These are phyloP conservation scores for Hymenoscyphus linearis DNA, from an alignment of 2,329 filamentous ascomycete genomes.

Conservation along the genomic window DNA sequence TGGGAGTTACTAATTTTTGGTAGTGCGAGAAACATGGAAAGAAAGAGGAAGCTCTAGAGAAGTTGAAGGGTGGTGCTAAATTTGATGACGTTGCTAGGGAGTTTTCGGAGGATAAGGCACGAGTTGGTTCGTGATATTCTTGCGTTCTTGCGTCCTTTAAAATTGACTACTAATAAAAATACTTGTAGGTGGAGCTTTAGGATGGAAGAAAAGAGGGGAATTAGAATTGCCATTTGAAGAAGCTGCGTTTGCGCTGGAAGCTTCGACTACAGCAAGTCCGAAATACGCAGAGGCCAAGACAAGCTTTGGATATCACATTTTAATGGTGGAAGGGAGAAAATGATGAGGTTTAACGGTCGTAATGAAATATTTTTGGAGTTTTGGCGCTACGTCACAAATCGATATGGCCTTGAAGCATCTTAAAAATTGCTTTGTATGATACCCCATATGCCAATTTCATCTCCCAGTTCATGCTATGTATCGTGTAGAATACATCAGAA, in stretches of 20 bases:
- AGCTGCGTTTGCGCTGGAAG: conserved; percentile 63
- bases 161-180: not conserved
- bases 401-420: conserved; percentile 1
- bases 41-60: conserved; percentile 69
- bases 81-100: conserved; percentile 71
- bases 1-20: not conserved
- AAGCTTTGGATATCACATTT: conserved; percentile 70
- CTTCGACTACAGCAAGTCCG: conserved; percentile 58
- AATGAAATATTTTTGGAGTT: not conserved
- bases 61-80: conserved; percentile 59
- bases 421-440: conserved; percentile 1
- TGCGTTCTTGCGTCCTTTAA: not conserved
- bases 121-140: conserved; percentile 43
- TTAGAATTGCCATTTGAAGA: conserved; percentile 66
- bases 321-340: conserved; percentile 56
- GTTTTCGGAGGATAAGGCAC: conserved; percentile 73
- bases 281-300: conserved; percentile 69
- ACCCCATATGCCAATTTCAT: conserved; percentile 30
- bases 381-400: conserved; percentile 4
- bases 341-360: conserved; percentile 14
- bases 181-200: conserved; percentile 58
- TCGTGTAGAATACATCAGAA: conserved; percentile 31
- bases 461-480: conserved; percentile 28
- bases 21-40: conserved; percentile 71
- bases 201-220: conserved; percentile 66